Percentiles rank a stretch among this genome's conserved stretches.
These are phyloP conservation scores for Straminergon stramineum DNA, from an alignment of 225 moss, liverwort and hornwort genomes.

Conservation along the genomic window DNA sequence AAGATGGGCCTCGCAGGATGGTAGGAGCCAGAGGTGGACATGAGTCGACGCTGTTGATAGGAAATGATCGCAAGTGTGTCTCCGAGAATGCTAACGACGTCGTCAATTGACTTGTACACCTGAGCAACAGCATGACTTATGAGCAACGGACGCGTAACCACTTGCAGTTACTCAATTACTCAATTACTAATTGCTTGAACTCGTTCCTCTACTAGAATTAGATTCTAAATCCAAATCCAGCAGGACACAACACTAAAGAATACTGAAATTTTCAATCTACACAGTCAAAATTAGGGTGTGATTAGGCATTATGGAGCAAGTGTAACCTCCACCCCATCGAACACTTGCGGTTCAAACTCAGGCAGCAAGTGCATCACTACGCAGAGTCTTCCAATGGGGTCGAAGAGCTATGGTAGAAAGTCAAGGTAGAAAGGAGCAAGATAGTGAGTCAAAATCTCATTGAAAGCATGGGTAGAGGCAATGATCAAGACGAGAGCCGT, in stretches of 20 bases:
- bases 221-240: neutral
- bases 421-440: neutral
- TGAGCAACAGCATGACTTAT: neutral
- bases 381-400: neutral
- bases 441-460: neutral
- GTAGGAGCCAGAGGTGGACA: neutral
- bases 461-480: neutral
- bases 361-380: neutral
- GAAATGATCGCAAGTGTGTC: neutral
- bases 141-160: neutral
- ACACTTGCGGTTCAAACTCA: neutral
- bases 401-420: neutral
- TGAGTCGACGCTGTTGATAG: slow-evolving; percentile 3
- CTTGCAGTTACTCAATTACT: neutral
- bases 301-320: neutral
- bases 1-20: slow-evolving; percentile 6
- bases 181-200: neutral
- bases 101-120: slow-evolving; percentile 7
- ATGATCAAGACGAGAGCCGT: neutral
- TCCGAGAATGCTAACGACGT: neutral
- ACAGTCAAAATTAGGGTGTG: neutral
- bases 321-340: neutral
- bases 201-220: neutral
- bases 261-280: neutral
- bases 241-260: neutral